phyloP scores from a whole-genome alignment of 208 protist genomes.

The Trypanosoma lewisi region DNA sequence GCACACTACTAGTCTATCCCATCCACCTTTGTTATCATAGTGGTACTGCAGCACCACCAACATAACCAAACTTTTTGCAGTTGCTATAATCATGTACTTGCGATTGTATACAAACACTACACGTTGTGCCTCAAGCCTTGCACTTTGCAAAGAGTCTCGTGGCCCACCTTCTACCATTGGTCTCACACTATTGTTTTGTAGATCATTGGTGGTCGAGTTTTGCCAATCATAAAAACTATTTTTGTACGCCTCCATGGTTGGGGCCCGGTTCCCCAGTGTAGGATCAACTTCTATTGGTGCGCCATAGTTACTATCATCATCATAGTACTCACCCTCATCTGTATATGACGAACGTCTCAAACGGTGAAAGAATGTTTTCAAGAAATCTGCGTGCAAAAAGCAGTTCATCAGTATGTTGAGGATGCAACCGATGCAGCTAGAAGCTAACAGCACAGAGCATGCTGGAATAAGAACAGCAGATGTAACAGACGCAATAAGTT shows the following conservation, averaged over 20 bases:
- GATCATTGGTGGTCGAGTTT: background rate
- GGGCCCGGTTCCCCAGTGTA: background rate
- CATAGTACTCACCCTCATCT: background rate
- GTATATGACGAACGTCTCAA: background rate
- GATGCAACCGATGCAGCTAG: slow-evolving; percentile 4
- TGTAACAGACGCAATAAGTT: background rate
- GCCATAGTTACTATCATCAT: background rate
- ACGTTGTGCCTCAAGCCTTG: slow-evolving; percentile 44
- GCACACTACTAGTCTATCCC: slow-evolving; percentile 53
- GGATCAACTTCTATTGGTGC: slow-evolving; percentile 14
- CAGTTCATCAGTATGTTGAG: slow-evolving; percentile 5
- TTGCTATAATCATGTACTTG: slow-evolving; percentile 51
- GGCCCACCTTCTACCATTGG: no score
- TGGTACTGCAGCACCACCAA: slow-evolving; percentile 65
- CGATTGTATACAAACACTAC: slow-evolving; percentile 49
- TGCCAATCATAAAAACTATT: background rate
- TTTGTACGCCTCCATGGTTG: background rate
- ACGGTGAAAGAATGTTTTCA: background rate
- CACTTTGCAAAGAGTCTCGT: slow-evolving; percentile 31
- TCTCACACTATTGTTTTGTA: no score
- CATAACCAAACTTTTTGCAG: slow-evolving; percentile 51
- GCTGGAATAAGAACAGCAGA: slow-evolving; percentile 11
- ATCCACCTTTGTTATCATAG: slow-evolving; percentile 47
- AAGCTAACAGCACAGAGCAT: slow-evolving; percentile 2
- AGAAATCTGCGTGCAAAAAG: background rate